Percentiles rank a stretch among this genome's conserved stretches.
phyloP scores from a whole-genome alignment of 768 basidiomycete genomes.

The Boletus eberwhitei region DNA sequence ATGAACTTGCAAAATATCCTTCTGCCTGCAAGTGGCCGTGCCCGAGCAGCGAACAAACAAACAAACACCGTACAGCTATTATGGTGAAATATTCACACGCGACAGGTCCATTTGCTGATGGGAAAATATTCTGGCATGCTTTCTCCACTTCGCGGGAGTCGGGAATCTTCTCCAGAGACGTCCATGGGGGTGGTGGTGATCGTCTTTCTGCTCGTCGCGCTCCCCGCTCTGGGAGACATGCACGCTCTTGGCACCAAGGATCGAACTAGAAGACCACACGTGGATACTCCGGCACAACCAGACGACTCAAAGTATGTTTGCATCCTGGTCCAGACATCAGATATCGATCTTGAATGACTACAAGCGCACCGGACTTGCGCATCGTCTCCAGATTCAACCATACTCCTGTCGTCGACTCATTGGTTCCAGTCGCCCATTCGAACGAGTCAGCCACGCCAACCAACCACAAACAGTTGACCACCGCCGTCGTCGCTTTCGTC shows the following conservation, averaged over 20 bases:
- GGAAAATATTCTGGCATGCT: too few relatives aligned
- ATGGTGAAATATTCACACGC: too few relatives aligned
- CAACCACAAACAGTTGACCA: background rate
- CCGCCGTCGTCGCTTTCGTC: background rate
- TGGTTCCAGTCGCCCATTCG: constrained; percentile 1
- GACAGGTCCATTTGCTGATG: too few relatives aligned
- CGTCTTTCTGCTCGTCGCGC: background rate
- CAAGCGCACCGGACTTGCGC: background rate
- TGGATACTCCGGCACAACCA: background rate
- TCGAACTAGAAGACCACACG: background rate
- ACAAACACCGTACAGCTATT: too few relatives aligned
- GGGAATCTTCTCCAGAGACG: background rate
- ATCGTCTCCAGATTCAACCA: background rate
- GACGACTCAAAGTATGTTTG: constrained; percentile 5
- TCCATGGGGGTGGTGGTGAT: background rate
- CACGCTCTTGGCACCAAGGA: background rate
- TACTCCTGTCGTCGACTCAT: constrained; percentile 14
- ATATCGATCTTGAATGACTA: background rate
- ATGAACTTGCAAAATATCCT: too few relatives aligned
- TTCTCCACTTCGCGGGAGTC: too few relatives aligned
- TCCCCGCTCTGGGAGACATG: background rate
- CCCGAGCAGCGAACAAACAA: too few relatives aligned
- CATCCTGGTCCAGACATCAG: background rate
- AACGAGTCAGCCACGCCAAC: background rate
- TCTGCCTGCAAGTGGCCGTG: too few relatives aligned